Conservation (phyloP, 805 yeast species). For the Pichia scutulata region DNA sequence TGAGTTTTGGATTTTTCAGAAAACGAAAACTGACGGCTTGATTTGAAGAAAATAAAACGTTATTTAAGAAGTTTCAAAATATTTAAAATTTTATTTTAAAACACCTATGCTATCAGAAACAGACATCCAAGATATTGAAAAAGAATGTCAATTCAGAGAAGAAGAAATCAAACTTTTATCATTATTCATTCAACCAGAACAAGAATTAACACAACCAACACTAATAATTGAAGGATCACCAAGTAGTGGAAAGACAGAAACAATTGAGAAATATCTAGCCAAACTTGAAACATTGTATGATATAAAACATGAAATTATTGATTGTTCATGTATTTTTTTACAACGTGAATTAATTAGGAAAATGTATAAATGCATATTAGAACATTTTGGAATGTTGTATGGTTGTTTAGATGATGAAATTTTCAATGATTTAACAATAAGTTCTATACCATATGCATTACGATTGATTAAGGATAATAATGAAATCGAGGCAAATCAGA, state of each 20-base stretch:
- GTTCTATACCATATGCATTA: neutral
- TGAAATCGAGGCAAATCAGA: neutral
- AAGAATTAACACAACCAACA: slow-evolving; percentile 27
- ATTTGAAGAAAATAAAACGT: too few species aligned
- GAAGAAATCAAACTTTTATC: slow-evolving; percentile 30
- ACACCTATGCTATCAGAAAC: slow-evolving; percentile 4
- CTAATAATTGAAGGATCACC: slow-evolving; percentile 41
- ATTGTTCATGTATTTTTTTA: slow-evolving; percentile 40
- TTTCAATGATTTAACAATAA: neutral
- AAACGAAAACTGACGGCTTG: neutral
- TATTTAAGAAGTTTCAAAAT: too few species aligned
- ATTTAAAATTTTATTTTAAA: too few species aligned
- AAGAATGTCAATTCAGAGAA: slow-evolving; percentile 22
- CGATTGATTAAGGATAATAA: neutral
- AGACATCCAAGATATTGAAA: neutral
- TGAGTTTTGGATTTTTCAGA: neutral
- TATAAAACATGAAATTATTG: slow-evolving; percentile 27
- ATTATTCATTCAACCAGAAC: slow-evolving; percentile 28
- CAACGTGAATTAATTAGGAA: slow-evolving; percentile 34
- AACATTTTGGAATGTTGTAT: neutral
- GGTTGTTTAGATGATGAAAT: neutral
- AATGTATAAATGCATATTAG: neutral
- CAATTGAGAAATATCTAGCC: slow-evolving; percentile 28
- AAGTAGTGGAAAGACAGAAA: slow-evolving; percentile 41
- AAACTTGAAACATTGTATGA: slow-evolving; percentile 13